Conservation (phyloP, 495 filamentous ascomycete genomes). For the Penicillium psychrofluorescens region DNA sequence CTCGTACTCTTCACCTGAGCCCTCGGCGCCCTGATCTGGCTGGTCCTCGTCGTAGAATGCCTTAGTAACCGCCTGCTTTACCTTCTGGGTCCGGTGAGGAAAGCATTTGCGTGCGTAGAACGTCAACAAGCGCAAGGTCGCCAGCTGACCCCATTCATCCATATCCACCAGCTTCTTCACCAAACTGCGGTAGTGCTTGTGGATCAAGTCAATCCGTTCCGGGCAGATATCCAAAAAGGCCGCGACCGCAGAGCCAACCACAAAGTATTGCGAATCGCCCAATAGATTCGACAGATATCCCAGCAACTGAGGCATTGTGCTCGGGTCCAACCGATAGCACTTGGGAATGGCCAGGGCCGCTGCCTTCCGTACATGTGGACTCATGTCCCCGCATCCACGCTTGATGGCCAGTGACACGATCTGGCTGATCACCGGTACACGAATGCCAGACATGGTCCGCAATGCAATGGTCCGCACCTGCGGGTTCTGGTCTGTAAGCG, state of each 20-base stretch:
- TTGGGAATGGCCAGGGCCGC: conserved; percentile 95
- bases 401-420: conserved; percentile 97
- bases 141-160: conserved; percentile 96
- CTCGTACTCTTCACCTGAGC: conserved; percentile 45
- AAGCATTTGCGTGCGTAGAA: conserved; percentile 85
- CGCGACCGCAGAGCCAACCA: conserved; percentile 83
- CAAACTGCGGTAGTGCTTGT: conserved; percentile 77
- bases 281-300: conserved; percentile 72
- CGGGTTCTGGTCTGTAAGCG: conserved; percentile 83
- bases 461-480: conserved; percentile 86
- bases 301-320: conserved; percentile 71
- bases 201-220: conserved; percentile 75
- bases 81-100: conserved; percentile 54
- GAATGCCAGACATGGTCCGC: conserved; percentile 89
- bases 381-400: conserved; percentile 87
- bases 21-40: conserved; percentile 35
- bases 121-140: conserved; percentile 71
- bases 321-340: conserved; percentile 89
- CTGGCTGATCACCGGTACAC: conserved; percentile 96
- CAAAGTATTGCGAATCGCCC: conserved; percentile 89
- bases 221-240: conserved; percentile 88
- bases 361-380: conserved; percentile 82
- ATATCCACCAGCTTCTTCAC: conserved; percentile 92
- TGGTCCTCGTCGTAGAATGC: conserved; percentile 74
- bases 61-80: conserved; percentile 48